Base-by-base conservation (phyloP, 1,284 basidiomycete species). In the Phylloboletellus chloephorus region DNA sequence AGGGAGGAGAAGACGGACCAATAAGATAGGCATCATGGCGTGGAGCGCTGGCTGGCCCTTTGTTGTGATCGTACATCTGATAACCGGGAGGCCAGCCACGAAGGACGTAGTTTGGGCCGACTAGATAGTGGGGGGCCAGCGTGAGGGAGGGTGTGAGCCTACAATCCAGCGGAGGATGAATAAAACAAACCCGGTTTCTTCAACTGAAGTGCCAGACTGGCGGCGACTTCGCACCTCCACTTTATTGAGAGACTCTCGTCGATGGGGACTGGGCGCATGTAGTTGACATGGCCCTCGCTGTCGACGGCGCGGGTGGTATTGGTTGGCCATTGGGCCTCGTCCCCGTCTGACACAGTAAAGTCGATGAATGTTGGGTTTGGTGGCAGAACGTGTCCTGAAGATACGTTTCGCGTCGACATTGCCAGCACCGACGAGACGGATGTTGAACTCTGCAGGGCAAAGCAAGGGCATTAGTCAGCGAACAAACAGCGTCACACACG, bases 1-100 rank as follows among this genome's bases (percentile, higher is more conserved):
- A 34, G 13, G 31, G 17, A 25, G 19, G 13, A 23, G 29, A 37
- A 16, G 34, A 53, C 75, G 20, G 46, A 88, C 87, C 87, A 44
- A 73, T 77, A 16, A 89, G 71, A 65, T 90, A 90, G 8, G 80
- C 61, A 57, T 90, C 87, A 46, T 83, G 82, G 44, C 88, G 67
- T n/a, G 79, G 73, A 25, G 60, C 61, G 9, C 45, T 51, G 25
- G 52, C 62, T 10, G 66, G 64, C 0, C 85, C 82, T 56, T 87
- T 87, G 47, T 83, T 69, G 49, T 90, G 87, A 53, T 84, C 79
- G 51, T 66, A 88, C 58, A 89, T 67, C n/a, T 67, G 65, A 61
- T 90, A 90, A 12, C 76, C 73, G 11, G 64, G 58, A 0, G 87
- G 87, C 67, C 79, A 88, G 29, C 60, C 53, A 46, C 71, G 73